phyloP scores from a whole-genome alignment of 2,329 filamentous ascomycete genomes.

The Penicillium polonicum region DNA sequence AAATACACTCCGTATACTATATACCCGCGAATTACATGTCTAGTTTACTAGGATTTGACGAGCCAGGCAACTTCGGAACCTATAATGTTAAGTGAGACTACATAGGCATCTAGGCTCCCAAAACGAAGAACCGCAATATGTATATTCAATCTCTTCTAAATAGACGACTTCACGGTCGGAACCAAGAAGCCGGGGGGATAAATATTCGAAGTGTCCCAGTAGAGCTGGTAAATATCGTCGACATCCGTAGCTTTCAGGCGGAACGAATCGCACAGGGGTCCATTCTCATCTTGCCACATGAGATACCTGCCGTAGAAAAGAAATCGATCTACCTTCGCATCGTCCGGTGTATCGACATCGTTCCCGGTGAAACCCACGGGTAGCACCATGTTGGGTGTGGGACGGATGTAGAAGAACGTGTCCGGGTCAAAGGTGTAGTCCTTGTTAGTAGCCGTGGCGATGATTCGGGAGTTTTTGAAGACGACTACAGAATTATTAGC shows the following conservation, averaged over 20 bases:
- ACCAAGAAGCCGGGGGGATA: slow-evolving; percentile 14
- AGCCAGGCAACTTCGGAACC: neutral
- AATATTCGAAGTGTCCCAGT: slow-evolving; percentile 21
- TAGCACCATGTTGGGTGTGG: slow-evolving; percentile 11
- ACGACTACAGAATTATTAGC: slow-evolving; percentile 8
- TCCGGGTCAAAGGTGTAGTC: slow-evolving; percentile 14
- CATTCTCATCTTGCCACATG: slow-evolving; percentile 17
- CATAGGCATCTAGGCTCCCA: neutral
- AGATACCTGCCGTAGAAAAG: slow-evolving; percentile 21
- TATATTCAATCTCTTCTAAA: neutral
- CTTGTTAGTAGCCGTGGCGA: slow-evolving; percentile 15
- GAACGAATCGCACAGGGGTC: slow-evolving; percentile 16
- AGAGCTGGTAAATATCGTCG: slow-evolving; percentile 18
- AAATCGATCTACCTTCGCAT: slow-evolving; percentile 10
- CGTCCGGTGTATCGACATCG: slow-evolving; percentile 6
- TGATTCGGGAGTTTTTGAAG: slow-evolving; percentile 10
- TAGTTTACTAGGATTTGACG: neutral
- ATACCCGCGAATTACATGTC: neutral
- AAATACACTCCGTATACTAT: neutral
- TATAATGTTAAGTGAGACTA: neutral
- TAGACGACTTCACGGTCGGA: slow-evolving; percentile 12
- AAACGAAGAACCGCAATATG: neutral
- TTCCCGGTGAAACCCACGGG: slow-evolving; percentile 22
- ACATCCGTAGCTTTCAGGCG: slow-evolving; percentile 19
- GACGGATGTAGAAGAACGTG: slow-evolving; percentile 20